Conservation (phyloP, 352 stramenopile genomes). For the Blastocystis sp. region DNA sequence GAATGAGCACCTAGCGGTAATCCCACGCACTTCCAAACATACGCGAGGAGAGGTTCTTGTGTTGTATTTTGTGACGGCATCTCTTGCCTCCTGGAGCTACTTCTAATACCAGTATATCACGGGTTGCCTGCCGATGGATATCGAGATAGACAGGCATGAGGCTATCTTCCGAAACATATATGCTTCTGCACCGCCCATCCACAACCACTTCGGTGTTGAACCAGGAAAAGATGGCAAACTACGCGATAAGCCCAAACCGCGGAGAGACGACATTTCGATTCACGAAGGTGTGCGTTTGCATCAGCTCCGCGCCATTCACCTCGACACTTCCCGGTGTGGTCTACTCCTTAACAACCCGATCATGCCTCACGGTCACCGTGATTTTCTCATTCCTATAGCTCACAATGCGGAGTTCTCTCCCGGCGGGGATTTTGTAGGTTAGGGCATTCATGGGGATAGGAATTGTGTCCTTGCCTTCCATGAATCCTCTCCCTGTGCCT, state of each 20-base stretch:
- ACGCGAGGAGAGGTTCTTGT: constrained; percentile 44
- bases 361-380: constrained; percentile 8
- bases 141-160: constrained; percentile 42
- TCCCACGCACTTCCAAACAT: background rate
- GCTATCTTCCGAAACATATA: constrained; percentile 32
- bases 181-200: constrained; percentile 6
- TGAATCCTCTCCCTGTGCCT: too few relatives aligned
- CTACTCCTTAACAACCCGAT: background rate
- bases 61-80: constrained; percentile 39
- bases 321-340: constrained; percentile 1
- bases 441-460: constrained; percentile 21
- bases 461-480: background rate
- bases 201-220: constrained; percentile 37
- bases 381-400: constrained; percentile 32
- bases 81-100: constrained; percentile 38
- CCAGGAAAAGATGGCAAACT: constrained; percentile 61
- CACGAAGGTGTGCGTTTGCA: constrained; percentile 6
- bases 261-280: background rate
- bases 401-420: constrained; percentile 42
- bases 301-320: constrained; percentile 40
- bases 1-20: constrained; percentile 47
- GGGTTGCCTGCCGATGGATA: constrained; percentile 50
- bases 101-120: too few relatives aligned
- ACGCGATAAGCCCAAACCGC: background rate
- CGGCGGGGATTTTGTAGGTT: constrained; percentile 19